Evolutionary conservation across 805 yeast genomes (phyloP), one percentile per base, ranked within the genome.

Genomic region (Starmerella riodocensis): DNA sequence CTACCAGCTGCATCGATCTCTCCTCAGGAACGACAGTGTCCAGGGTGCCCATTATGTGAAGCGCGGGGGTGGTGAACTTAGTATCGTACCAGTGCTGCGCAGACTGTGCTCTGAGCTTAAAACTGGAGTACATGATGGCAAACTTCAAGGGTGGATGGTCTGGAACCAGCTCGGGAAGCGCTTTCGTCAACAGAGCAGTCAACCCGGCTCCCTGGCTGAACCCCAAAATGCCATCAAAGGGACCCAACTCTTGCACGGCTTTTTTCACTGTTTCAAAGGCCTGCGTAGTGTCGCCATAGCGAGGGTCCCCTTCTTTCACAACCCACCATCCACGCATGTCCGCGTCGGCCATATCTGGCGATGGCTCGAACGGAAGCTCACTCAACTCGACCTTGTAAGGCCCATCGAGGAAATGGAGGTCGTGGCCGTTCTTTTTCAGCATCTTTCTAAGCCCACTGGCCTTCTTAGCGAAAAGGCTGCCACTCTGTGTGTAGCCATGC

Each of bases 191-290:
- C 20, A 82, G 65, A 1, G 88, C 81, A 1, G 83, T 77, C 26
- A 88, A 62, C 1, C 91, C 93, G 6, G 96, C 93, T 46, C 98
- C 98, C 58, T 91, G 97, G 9, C 93, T 78, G 57, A 88, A 88
- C 1, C 96, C 97, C 32, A 91, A 61, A 17, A 88, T 62, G 5
- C 97, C 98, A 18, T 78, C 79, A 49, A 83, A 81, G 1, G 96
- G 96, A 1, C 83, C 84, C 32, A 81, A 73, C 37, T 68, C 66
- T 21, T 68, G 63, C 33, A 81, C 66, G 46, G 74, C 71, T 20
- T 65, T 71, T 14, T 65, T 65, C 2, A 76, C 64, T 6, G 78
- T 56, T 24, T 66, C 68, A 29, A 71, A 60, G 20, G 76, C 71
- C 29, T 65, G 51, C 14, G 58, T 63, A 6, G 63, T 45, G n/a